Base-by-base conservation (phyloP, 805 yeast genomes). In the Wickerhamiella allomyrinae region DNA sequence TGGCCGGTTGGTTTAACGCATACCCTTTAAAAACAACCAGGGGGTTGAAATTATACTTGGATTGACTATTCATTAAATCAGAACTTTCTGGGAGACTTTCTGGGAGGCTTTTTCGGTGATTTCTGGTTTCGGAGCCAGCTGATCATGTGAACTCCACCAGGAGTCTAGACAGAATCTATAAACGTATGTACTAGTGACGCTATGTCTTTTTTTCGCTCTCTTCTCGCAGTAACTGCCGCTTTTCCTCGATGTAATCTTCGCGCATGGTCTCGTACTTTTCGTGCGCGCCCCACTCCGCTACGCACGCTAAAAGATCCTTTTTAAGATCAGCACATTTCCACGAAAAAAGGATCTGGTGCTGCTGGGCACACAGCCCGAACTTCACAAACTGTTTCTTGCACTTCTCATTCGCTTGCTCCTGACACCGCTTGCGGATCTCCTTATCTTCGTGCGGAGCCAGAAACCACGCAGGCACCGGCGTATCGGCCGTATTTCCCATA, bases 381-480 rank as follows among this genome's bases (percentile, higher is more conserved):
- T 42, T 48, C 36, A 46, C 35, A 41, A 60, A 58, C 46, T 48
- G 50, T 22, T 46, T 43, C 20, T 56, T 55, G 43, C 65, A 60
- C 33, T 47, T 51, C 34, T 50, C 42, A 37, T 59, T 53, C 13
- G 63, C 53, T 44, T 49, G 58, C 27, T 55, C 57, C 41, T 60
- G 64, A 37, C 55, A 50, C 38, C 55, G 52, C 27, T 54, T 49
- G 6, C 60, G 52, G 31, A 61, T 50, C 44, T 52, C 57, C 48
- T 56, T 58, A 42, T 61, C 66, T 36, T 61, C 65, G 45, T 56
- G 44, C 3, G 65, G 66, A 7, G 65, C 59, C 31, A 61, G 49
- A 39, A 61, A 54, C 65, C 65, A 61, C n/a, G 56, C 50, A 2
- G 65, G 65, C 7, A 53, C 47, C 5, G 57, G 51, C 10, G 50